These are phyloP conservation scores for Cladosporium sp. DNA, from an alignment of 2,329 filamentous ascomycete genomes.

Conservation along the genomic window DNA sequence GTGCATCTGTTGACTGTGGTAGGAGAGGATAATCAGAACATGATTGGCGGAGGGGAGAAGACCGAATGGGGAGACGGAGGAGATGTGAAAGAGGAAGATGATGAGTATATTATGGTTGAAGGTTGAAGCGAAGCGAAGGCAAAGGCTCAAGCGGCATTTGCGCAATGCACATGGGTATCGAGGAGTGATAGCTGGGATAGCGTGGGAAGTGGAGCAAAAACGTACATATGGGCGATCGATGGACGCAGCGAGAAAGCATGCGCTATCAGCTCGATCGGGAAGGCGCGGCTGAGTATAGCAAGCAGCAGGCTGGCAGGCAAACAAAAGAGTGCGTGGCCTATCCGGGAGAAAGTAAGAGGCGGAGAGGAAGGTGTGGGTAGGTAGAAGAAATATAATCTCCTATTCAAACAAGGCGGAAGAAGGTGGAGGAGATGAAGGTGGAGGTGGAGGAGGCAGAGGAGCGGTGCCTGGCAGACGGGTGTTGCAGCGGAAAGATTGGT, in stretches of 20 bases:
- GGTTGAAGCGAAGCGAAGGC: too few relatives aligned
- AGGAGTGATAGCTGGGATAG: neutral
- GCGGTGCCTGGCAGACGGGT: too few relatives aligned
- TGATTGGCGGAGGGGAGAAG: conserved; percentile 1
- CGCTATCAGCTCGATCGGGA: conserved; percentile 11
- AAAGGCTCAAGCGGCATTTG: neutral
- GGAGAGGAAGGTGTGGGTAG: too few relatives aligned
- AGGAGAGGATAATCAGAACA: neutral
- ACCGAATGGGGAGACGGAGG: too few relatives aligned
- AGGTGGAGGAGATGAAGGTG: neutral
- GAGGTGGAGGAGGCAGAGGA: too few relatives aligned
- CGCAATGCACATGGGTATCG: neutral
- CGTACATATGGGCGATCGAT: conserved; percentile 11
- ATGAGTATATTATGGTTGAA: too few relatives aligned
- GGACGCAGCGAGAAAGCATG: conserved; percentile 7
- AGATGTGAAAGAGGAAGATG: too few relatives aligned
- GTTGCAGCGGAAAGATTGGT: too few relatives aligned
- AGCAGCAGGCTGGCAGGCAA: neutral
- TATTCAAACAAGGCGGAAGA: neutral
- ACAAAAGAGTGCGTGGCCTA: neutral
- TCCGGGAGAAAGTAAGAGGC: neutral
- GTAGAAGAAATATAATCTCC: too few relatives aligned
- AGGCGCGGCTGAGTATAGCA: conserved; percentile 1
- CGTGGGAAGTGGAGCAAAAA: conserved; percentile 9
- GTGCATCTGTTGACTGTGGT: neutral